phyloP scores from a whole-genome alignment of 495 filamentous ascomycete genomes.

The Neurospora terricola region DNA sequence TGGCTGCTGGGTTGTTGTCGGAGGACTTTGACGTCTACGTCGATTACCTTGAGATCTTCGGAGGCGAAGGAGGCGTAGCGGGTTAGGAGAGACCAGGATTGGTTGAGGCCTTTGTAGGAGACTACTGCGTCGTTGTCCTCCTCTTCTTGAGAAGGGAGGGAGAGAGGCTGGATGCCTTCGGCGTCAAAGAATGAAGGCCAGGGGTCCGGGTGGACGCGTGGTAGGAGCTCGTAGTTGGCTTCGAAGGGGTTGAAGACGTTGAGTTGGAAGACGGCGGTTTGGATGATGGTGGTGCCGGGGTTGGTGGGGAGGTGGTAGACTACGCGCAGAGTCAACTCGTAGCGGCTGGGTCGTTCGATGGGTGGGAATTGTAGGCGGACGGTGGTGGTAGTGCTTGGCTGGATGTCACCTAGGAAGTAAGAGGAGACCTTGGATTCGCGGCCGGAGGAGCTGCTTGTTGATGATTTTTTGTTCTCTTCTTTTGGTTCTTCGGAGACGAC shows the following conservation, averaged over 20 bases:
- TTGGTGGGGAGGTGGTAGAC: conserved; percentile 74
- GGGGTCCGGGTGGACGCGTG: conserved; percentile 59
- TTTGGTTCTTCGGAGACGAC: conserved; percentile 21
- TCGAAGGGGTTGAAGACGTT: conserved; percentile 76
- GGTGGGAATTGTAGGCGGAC: conserved; percentile 39
- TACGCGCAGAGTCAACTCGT: conserved; percentile 60
- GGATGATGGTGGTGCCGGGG: conserved; percentile 71
- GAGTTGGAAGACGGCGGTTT: conserved; percentile 54
- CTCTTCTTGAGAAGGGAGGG: not conserved
- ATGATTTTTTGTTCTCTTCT: conserved; percentile 19
- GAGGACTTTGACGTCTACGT: conserved; percentile 48
- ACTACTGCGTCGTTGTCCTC: not conserved
- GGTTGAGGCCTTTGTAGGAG: conserved; percentile 51
- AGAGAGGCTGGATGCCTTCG: conserved; percentile 26
- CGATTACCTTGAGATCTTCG: conserved; percentile 58
- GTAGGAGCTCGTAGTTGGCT: conserved; percentile 74
- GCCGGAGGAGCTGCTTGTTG: conserved; percentile 1
- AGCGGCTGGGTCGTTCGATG: conserved; percentile 44
- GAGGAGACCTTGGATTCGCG: not conserved
- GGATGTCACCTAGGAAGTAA: not conserved
- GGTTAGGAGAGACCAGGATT: conserved; percentile 70
- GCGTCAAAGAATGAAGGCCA: conserved; percentile 81
- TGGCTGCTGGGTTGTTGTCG: conserved; percentile 31
- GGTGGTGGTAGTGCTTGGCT: conserved; percentile 16
- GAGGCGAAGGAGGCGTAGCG: conserved; percentile 63